Evolutionary conservation across 345 rosid genomes (phyloP).

Genomic region (Gossypium ekmanianum): DNA sequence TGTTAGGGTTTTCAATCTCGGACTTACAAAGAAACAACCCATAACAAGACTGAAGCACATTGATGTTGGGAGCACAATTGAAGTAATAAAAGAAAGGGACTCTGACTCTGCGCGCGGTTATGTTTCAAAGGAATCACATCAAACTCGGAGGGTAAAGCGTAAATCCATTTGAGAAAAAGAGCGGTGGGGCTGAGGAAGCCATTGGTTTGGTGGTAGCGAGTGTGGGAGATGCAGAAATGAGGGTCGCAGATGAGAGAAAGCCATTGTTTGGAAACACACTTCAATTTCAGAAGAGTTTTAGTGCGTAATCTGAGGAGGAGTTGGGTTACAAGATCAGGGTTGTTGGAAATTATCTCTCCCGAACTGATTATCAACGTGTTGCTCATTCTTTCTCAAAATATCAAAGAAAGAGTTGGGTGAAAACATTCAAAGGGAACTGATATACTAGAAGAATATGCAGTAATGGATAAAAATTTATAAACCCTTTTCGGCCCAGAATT

Average conservation of each 20-base stretch:
- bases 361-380: neutral
- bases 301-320: neutral
- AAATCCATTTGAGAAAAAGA: no score
- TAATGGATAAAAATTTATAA: neutral
- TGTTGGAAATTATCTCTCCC: neutral
- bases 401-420: neutral
- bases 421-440: neutral
- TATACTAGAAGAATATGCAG: neutral
- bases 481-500: neutral
- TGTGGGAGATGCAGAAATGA: slow-evolving; percentile 1
- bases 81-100: no score
- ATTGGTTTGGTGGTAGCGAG: neutral
- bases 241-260: neutral
- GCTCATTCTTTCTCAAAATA: neutral
- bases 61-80: no score
- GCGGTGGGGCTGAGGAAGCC: neutral
- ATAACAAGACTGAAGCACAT: no score
- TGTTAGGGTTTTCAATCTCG: no score
- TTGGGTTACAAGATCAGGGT: neutral
- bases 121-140: no score
- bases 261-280: neutral
- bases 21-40: no score
- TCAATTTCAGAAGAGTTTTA: neutral
- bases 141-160: no score
- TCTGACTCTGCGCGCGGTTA: no score